Evolutionary conservation across 2,329 filamentous ascomycete genomes (phyloP), one percentile per base, ranked within the genome.

Genomic region (Thielaviopsis musarum): DNA sequence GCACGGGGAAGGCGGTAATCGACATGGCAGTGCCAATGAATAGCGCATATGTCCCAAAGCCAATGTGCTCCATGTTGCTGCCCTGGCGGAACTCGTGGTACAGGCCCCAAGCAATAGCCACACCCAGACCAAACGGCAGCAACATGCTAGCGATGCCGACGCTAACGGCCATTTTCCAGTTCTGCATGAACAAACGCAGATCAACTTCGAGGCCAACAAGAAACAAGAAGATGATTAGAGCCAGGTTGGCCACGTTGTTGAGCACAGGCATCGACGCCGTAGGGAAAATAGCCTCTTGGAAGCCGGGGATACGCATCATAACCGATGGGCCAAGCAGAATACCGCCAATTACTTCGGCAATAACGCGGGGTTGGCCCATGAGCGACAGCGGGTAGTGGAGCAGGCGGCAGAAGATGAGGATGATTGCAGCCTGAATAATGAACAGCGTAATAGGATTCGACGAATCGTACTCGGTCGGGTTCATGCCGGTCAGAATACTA

Each of bases 11-110:
- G 9, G 82, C 89, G 1, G 91, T 96, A 65, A 97, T 97, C 28
- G 90, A 87, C 71, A 96, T 84, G 0, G 91, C 91, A 58, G 95
- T 91, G 70, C 91, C 91, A 64, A 96, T 87, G 68, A 97, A 97
- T 28, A 79, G 71, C 62, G 75, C 75, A 54, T 89, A 81, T 12
- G 77, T 72, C 55, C 75, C 75, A 62, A 81, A 81, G 21, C 69
- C 66, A 61, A 80, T 75, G 41, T 70, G 67, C 17, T 70, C 64
- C 22, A 72, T 66, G 49, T 70, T 69, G 3, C 66, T 64, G 38
- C 77, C 74, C 12, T 67, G 45, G 22, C 75, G 74, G 66, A 94
- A 95, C 60, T 90, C 71, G 61, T 90, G 72, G 66, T 89, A 94
- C 13, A 95, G 70, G 0, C 90, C 90, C 70, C 83, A 90, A 2